Evolutionary conservation across 1,284 basidiomycete genomes (phyloP), one percentile per base, ranked within the genome.

Genomic region (Boletellus deceptivus): DNA sequence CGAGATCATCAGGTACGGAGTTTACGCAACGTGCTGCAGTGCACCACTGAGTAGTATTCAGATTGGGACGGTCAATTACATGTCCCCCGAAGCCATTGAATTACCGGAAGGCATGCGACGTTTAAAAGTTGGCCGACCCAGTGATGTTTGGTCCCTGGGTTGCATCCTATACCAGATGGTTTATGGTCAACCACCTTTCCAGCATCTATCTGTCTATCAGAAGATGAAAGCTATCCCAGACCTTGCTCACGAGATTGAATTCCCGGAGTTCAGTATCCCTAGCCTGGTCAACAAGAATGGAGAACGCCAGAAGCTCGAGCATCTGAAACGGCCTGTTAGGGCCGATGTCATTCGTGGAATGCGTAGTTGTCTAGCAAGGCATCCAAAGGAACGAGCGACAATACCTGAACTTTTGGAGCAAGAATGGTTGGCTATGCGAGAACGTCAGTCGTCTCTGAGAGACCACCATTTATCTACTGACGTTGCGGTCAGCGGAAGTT

Each of bases 81-180:
- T 97, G 93, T 93, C 90, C 31, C 93, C 93, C 0, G 93, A 97
- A 69, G 91, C 93, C 8, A 92, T 94, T 51, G 89, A 92, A 64
- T 72, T 87, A 13, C 85, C 84, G 0, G 87, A 89, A 34, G 86
- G 86, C 20, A 85, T 83, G 80, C 79, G 84, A 13, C 78, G 86
- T 18, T 78, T 89, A 43, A 91, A 91, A 72, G 85, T 96, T 53
- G 91, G 93, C 11, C 83, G 89, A 29, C 83, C 92, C 0, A 90
- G 86, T 49, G 96, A 99, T 66, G 91, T 99, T 31, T 99, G 96
- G 96, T 96, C 94, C 3, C 75, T 99, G 1, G 96, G 96, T 1
- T 98, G 94, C 69, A 99, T 99, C 61, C 78, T 99, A 24, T 98
- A 98, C 72, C 96, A 89, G 69, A 98, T 99, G 94, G 83, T 98